Evolutionary conservation across 179 eudicot genomes (phyloP), one percentile per base, ranked within the genome.

Genomic region (Spinacia oleracea): DNA sequence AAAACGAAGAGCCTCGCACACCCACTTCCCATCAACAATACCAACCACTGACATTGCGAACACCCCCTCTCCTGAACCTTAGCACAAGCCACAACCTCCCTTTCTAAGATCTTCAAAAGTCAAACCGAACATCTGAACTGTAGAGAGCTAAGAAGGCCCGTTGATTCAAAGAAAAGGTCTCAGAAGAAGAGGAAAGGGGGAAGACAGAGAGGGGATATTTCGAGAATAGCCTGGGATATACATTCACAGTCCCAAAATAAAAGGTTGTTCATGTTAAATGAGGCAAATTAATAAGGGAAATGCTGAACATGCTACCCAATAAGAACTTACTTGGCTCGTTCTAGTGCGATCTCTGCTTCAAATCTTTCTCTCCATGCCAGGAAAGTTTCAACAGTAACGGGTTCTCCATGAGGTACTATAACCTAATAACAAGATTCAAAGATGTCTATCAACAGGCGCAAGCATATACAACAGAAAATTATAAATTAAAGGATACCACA

Each of bases 321-420:
- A 29, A 55, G 58, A 81, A 85, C 97, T 90, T 82, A 95, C 98
- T 95, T 95, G 87, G 98, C 98, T 82, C 89, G 91, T 84, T 93
- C 92, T 34, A 95, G 88, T 32, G 98, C 98, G 72, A 92, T 79
- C 84, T 93, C 98, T 64, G 97, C 98, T 86, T 95, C 98, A 86
- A 84, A 93, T 85, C 93, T 89, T 68, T 95, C 98, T 78, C 98
- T 91, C 98, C 98, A 95, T 50, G 98, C 97, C 78, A 89, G 77
- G 80, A 95, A 95, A 38, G 97, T 86, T 40, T 93, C 92, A 79
- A 93, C 83, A 65, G 98, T 95, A 46, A 95, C 97, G 18, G 97
- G 90, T 82, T 95, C 98, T 85, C 98, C 98, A 81, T 95, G 98
- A 46, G 98, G 98, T 63, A 95, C 75, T 78, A 90, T 88, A 75